phyloP scores from a whole-genome alignment of 306 rosid species.

The Vicia sativa region DNA sequence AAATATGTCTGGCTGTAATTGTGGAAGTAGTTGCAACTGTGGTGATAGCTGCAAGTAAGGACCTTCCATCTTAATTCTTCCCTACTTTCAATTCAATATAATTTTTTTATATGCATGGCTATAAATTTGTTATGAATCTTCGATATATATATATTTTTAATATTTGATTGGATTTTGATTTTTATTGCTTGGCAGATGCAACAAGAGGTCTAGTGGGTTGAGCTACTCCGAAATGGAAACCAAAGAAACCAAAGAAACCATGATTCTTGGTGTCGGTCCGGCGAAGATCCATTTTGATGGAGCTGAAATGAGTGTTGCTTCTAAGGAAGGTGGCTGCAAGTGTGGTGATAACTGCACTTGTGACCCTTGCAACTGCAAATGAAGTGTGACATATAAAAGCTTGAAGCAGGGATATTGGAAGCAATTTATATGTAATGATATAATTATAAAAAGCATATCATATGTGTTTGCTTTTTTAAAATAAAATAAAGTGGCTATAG shows the following conservation, averaged over 20 bases:
- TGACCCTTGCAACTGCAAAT: constrained; percentile 75
- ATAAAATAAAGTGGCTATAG: constrained; percentile 12
- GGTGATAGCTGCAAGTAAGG: constrained; percentile 54
- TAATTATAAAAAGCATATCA: no score
- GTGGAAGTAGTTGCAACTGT: constrained; percentile 57
- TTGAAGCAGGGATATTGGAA: constrained; percentile 45
- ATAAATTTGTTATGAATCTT: no score
- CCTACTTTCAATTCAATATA: neutral
- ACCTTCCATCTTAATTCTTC: neutral
- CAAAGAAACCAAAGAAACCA: constrained; percentile 47
- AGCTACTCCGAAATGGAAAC: constrained; percentile 45
- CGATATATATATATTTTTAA: no score
- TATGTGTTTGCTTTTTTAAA: constrained; percentile 11
- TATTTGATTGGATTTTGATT: neutral
- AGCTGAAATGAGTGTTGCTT: constrained; percentile 50
- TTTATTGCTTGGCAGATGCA: constrained; percentile 44
- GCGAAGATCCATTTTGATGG: constrained; percentile 44
- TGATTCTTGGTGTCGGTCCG: constrained; percentile 56
- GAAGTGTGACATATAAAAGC: constrained; percentile 15
- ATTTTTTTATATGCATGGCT: neutral
- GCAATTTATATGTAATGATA: neutral
- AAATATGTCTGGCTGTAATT: constrained; percentile 64
- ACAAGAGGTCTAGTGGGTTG: constrained; percentile 44
- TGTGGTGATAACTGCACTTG: constrained; percentile 75
- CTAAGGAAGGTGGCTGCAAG: constrained; percentile 66